Percentiles rank a stretch among this genome's conserved stretches.
Evolutionary conservation across 306 rosid species (phyloP).

Genomic region (Pterocarpus santalinus): DNA sequence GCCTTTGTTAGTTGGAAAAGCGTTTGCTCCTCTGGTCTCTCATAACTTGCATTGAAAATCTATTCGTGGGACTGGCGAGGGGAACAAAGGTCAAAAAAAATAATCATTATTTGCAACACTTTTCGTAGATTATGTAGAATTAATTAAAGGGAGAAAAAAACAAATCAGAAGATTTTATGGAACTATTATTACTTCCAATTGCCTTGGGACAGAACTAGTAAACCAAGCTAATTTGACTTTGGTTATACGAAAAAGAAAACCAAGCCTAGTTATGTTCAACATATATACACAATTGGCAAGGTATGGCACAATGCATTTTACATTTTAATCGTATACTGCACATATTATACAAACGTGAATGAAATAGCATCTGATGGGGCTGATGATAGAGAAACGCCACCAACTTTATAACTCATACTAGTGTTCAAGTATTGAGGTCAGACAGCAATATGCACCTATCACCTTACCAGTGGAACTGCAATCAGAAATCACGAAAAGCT

Average conservation of each 20-base stretch:
- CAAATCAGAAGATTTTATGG: background rate
- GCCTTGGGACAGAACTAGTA: background rate
- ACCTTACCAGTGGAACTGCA: slow-evolving; percentile 78
- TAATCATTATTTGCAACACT: too few species aligned
- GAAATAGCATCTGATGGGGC: slow-evolving; percentile 54
- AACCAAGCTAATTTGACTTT: background rate
- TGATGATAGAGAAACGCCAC: slow-evolving; percentile 54
- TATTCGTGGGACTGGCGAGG: too few species aligned
- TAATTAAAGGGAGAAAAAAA: too few species aligned
- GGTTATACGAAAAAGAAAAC: background rate
- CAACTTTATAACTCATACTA: slow-evolving; percentile 42
- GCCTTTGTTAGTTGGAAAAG: slow-evolving; percentile 14
- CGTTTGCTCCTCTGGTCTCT: background rate
- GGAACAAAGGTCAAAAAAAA: too few species aligned
- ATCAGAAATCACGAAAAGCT: slow-evolving; percentile 42
- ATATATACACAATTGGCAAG: slow-evolving; percentile 43
- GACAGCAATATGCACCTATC: slow-evolving; percentile 28
- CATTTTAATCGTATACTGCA: slow-evolving; percentile 39
- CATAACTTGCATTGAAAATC: background rate
- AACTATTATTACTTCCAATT: background rate
- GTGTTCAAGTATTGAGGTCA: slow-evolving; percentile 18
- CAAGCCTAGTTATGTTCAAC: slow-evolving; percentile 16
- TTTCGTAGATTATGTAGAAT: too few species aligned
- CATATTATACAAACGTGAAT: slow-evolving; percentile 50
- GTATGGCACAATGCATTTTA: slow-evolving; percentile 44